Evolutionary conservation across 2,329 filamentous ascomycete species (phyloP).

Genomic region (Penicillium sp.): DNA sequence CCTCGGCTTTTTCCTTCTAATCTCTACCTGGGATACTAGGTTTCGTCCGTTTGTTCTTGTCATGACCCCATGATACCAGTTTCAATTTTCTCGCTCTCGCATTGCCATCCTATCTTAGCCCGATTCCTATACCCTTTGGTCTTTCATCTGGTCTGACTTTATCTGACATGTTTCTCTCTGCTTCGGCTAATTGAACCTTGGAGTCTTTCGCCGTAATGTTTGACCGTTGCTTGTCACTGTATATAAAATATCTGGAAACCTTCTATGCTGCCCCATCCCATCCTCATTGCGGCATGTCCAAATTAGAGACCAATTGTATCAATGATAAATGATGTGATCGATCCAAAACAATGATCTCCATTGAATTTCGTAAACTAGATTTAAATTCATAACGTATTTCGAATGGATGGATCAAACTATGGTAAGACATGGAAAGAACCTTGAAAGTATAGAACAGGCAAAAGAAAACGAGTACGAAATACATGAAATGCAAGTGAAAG

Average conservation of each 20-base stretch:
- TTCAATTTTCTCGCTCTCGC: constrained; percentile 8
- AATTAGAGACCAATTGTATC: neutral
- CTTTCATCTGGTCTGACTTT: constrained; percentile 3
- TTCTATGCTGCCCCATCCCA: neutral
- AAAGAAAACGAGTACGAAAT: neutral
- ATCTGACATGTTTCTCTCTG: neutral
- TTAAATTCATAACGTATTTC: neutral
- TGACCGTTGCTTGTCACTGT: constrained; percentile 2
- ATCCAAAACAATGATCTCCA: neutral
- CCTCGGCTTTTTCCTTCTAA: neutral
- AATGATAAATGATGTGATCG: neutral
- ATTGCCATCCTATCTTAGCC: constrained; percentile 1
- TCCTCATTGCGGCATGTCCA: neutral
- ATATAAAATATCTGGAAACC: constrained; percentile 3
- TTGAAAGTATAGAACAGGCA: neutral
- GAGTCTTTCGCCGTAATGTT: neutral
- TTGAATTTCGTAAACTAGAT: neutral
- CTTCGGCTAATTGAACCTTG: constrained; percentile 1
- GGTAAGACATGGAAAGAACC: neutral
- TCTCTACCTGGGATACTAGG: neutral
- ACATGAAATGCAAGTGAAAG: neutral
- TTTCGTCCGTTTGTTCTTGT: constrained; percentile 2
- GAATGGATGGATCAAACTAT: neutral
- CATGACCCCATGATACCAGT: constrained; percentile 18
- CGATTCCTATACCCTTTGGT: constrained; percentile 18